Percentiles rank a stretch among this genome's conserved stretches.
phyloP scores from a whole-genome alignment of 2,329 filamentous ascomycete genomes.

The Beauveria varroae region DNA sequence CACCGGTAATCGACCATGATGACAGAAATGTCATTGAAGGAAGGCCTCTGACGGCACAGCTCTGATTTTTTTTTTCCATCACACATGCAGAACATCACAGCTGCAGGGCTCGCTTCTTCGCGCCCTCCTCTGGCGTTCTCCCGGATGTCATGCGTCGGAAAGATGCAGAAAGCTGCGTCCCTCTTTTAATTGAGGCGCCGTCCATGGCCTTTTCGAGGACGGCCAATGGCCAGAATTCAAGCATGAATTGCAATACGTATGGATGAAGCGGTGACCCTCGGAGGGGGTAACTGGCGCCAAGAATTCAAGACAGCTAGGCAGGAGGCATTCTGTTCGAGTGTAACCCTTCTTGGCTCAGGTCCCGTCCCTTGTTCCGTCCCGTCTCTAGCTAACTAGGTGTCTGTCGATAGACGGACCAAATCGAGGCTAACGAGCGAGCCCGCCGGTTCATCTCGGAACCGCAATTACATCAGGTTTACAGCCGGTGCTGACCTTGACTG shows the following conservation, averaged over 20 bases:
- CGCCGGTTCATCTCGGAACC: neutral
- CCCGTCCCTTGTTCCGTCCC: neutral
- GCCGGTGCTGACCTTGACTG: neutral
- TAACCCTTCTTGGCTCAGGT: neutral
- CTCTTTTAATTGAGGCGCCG: neutral
- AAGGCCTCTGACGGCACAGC: neutral
- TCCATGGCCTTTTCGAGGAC: neutral
- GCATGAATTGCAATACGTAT: neutral
- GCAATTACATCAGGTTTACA: neutral
- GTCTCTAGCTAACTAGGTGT: neutral
- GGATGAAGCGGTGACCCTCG: neutral
- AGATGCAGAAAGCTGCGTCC: neutral
- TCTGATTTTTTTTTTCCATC: too few relatives aligned
- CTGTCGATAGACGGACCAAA: too few relatives aligned
- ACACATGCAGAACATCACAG: slow-evolving; percentile 5
- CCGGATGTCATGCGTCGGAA: neutral
- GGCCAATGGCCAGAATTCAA: neutral
- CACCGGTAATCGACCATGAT: neutral
- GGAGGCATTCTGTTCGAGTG: neutral
- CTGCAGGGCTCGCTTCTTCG: neutral
- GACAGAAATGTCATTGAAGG: neutral
- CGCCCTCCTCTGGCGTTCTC: neutral
- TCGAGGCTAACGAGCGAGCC: neutral
- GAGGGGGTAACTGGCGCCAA: neutral
- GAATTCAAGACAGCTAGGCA: neutral